Evolutionary conservation across 306 rosid species (phyloP).

Genomic region (Quercus cerris): DNA sequence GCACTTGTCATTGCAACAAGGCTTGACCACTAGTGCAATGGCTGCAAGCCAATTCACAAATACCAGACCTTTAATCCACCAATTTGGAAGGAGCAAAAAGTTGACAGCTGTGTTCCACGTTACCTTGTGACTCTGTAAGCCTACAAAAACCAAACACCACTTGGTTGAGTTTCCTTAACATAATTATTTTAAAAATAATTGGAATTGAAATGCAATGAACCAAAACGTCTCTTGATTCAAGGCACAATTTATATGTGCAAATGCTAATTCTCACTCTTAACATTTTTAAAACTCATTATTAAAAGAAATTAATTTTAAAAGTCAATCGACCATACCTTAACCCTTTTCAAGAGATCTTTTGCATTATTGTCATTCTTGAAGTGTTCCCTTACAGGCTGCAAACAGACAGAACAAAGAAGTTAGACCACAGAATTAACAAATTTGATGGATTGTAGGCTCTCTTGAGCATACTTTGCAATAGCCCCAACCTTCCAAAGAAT

Average conservation of each 20-base stretch:
- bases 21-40: not conserved
- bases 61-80: not conserved
- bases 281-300: not conserved
- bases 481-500: no score
- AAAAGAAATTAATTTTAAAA: not conserved
- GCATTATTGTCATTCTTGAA: constrained; percentile 68
- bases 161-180: not conserved
- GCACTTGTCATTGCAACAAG: no score
- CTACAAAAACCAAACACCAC: constrained; percentile 17
- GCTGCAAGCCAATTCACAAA: not conserved
- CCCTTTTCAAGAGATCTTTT: constrained; percentile 61
- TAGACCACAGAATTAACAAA: not conserved
- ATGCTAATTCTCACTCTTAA: not conserved
- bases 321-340: constrained; percentile 49
- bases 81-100: not conserved
- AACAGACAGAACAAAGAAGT: constrained; percentile 12
- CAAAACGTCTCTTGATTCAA: not conserved
- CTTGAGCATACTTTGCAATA: not conserved
- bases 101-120: not conserved
- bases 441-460: not conserved
- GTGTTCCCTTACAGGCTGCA: constrained; percentile 81
- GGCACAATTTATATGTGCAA: not conserved
- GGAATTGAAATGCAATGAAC: no score
- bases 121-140: constrained; percentile 42
- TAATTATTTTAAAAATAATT: not conserved